Conservation (phyloP, 495 filamentous ascomycete genomes). For the Parathielavia appendiculata region DNA sequence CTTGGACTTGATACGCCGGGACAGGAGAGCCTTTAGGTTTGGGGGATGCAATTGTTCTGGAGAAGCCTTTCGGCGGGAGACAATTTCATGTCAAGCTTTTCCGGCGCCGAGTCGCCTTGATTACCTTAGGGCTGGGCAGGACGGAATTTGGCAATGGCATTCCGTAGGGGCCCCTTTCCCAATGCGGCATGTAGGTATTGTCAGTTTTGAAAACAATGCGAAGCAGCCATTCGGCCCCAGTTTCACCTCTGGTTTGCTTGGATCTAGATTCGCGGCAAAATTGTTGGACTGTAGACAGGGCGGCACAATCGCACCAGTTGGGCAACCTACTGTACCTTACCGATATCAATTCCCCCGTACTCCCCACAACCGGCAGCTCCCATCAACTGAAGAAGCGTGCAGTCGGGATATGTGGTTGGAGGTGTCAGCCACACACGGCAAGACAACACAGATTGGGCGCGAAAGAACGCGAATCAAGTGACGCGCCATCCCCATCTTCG, state of each 20-base stretch:
- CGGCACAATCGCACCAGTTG: background rate
- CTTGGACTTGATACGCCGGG: background rate
- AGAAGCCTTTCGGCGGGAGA: background rate
- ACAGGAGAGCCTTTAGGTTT: too few species aligned
- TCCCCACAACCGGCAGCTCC: background rate
- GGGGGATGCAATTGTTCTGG: too few species aligned
- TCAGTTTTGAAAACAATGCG: constrained; percentile 4
- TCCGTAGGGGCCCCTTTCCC: background rate
- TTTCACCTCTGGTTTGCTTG: background rate
- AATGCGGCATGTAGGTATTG: background rate
- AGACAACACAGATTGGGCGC: constrained; percentile 21
- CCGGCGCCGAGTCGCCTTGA: too few species aligned
- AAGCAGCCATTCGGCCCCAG: background rate
- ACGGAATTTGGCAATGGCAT: background rate
- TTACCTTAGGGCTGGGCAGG: background rate
- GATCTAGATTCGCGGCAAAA: background rate
- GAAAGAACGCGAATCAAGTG: constrained; percentile 26
- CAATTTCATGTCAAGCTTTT: background rate
- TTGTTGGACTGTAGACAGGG: background rate
- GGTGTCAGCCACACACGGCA: constrained; percentile 5
- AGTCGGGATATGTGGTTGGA: constrained; percentile 5
- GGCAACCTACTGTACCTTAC: background rate
- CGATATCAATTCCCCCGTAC: background rate
- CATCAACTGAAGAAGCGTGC: background rate
- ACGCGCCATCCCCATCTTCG: constrained; percentile 20